These are phyloP conservation scores for Tausonia pullulans DNA, from an alignment of 1,284 basidiomycete species.

Conservation along the genomic window DNA sequence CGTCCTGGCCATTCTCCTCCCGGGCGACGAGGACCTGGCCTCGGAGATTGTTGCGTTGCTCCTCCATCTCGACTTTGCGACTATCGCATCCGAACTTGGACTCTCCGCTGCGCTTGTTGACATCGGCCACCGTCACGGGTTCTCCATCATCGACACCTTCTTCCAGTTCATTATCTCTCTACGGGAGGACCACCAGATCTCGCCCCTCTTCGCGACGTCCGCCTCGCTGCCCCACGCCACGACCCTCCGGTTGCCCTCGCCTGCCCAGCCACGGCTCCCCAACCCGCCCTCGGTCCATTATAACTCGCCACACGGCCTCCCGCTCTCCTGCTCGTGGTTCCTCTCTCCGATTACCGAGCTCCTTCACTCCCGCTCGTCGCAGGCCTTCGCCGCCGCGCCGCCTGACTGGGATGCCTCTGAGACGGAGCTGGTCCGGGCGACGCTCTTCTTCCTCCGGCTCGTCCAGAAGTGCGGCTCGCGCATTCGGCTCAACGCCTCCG, in stretches of 20 bases:
- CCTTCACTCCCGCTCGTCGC: constrained; percentile 61
- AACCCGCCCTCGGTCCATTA: background rate
- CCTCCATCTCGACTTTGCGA: constrained; percentile 24
- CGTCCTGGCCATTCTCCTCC: constrained; percentile 21
- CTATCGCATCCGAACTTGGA: constrained; percentile 8
- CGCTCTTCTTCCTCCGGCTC: constrained; percentile 47
- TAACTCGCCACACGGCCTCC: constrained; percentile 42
- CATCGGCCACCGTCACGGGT: constrained; percentile 26
- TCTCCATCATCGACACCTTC: constrained; percentile 35
- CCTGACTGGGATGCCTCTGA: constrained; percentile 68
- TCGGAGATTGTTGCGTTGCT: constrained; percentile 31
- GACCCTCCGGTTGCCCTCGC: constrained; percentile 35
- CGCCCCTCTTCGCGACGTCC: constrained; percentile 27
- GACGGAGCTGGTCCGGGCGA: constrained; percentile 59
- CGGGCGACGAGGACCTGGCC: constrained; percentile 33
- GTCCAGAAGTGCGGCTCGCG: constrained; percentile 17
- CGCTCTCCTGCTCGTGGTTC: constrained; percentile 60
- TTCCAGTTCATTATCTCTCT: constrained; percentile 33
- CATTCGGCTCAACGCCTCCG: constrained; percentile 21
- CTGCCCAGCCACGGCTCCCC: background rate
- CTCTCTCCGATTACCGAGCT: constrained; percentile 66
- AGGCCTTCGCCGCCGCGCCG: constrained; percentile 57
- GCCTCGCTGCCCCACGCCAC: constrained; percentile 34
- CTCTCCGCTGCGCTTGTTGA: constrained; percentile 3
- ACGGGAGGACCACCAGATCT: constrained; percentile 27